phyloP scores from a whole-genome alignment of 176 grass and related monocot species.

The Bromus sterilis region DNA sequence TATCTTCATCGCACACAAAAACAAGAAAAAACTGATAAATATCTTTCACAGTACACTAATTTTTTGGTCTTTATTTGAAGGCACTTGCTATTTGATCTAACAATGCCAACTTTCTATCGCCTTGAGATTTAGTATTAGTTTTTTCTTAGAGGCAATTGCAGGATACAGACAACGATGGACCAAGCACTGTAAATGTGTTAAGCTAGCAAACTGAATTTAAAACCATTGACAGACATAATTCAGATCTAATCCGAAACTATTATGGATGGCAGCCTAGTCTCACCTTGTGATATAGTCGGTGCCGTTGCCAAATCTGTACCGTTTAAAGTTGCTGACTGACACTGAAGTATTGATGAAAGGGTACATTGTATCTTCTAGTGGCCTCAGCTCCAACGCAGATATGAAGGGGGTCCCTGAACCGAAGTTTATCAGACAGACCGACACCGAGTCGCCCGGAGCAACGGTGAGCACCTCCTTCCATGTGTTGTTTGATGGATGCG shows the following conservation, averaged over 20 bases:
- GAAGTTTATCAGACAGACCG: neutral
- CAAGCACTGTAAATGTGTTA: neutral
- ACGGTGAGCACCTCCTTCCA: neutral
- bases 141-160: neutral
- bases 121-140: neutral
- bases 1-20: neutral
- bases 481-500: fast-evolving
- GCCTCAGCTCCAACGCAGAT: neutral
- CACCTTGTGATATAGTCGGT: neutral
- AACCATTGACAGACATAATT: neutral
- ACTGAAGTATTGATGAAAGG: neutral
- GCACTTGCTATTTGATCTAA: neutral
- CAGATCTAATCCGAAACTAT: neutral
- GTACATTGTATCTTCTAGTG: neutral
- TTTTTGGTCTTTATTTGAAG: neutral
- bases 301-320: neutral
- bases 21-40: neutral
- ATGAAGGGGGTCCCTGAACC: constrained; percentile 8
- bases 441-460: neutral
- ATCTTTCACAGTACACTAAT: neutral
- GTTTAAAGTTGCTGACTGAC: neutral
- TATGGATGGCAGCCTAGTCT: neutral
- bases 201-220: neutral
- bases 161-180: neutral
- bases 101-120: neutral